Evolutionary conservation across 805 yeast species (phyloP), one percentile per base, ranked within the genome.

Genomic region (Sugiyamaella marilandica): DNA sequence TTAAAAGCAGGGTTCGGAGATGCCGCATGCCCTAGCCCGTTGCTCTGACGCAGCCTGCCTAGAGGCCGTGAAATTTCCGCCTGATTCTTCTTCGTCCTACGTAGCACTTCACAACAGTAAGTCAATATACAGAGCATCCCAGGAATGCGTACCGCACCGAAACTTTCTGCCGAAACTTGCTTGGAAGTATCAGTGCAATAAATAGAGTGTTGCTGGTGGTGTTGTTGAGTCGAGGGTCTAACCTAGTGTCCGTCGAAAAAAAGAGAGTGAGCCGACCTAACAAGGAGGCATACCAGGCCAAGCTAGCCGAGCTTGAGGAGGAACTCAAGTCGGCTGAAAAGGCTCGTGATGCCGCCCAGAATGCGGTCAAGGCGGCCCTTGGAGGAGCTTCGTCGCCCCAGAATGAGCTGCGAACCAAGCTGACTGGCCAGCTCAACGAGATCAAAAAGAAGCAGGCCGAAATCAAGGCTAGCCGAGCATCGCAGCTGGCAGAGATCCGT

Each of bases 401-500:
- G 60, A 70, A 75, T 57, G 70, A 73, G 16, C 57, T 49, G 41
- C 74, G 84, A 65, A 79, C 82, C 75, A 77, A 64, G 75, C 82
- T 75, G 60, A 72, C 73, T 55, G 75, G 71, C 46, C 73, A 77
- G 66, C 71, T 79, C 53, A 72, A 71, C 53, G 73, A 68, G 51
- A 69, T 78, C 57, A 74, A 74, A 64, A 71, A 70, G 59, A 70
- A 71, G 55, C 65, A 59, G 68, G 72, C 77, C 51, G 74, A 71
- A 57, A 69, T 76, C 59, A 79, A 78, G 65, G 61, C 65, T 44
- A 70, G 74, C 56, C 74, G 80, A 68, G 72, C 69, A 56, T 61
- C 70, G 39, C 66, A 71, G 68, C 57, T 74, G 62, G 87, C 84
- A 55, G 87, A 85, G 71, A 80, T 92, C 67, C 85, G 82, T 69